Evolutionary conservation across 2,329 filamentous ascomycete species (phyloP).

Genomic region (Aureobasidium lini): DNA sequence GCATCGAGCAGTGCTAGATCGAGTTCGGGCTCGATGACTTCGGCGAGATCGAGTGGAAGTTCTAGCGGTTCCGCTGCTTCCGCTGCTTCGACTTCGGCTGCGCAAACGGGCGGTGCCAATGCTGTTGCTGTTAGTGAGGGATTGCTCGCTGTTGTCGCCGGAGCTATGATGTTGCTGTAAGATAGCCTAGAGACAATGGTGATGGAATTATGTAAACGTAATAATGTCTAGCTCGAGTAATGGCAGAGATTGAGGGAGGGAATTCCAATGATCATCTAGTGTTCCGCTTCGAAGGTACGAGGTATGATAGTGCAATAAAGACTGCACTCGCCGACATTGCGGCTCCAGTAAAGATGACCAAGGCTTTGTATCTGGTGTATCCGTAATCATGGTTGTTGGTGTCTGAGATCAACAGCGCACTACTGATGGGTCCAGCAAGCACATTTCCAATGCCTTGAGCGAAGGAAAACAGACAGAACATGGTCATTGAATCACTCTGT

Average conservation of each 20-base stretch:
- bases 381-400: slow-evolving; percentile 16
- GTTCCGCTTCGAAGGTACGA: not conserved
- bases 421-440: slow-evolving; percentile 22
- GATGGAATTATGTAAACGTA: not conserved
- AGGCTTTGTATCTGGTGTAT: slow-evolving; percentile 14
- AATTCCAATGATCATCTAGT: not conserved
- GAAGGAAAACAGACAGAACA: slow-evolving; percentile 22
- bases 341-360: slow-evolving; percentile 21
- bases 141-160: not conserved
- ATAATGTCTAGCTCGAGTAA: not conserved
- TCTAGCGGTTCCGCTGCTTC: not conserved
- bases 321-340: not conserved
- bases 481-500: slow-evolving; percentile 18
- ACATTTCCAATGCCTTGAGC: slow-evolving; percentile 24
- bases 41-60: no score
- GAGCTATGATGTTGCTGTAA: slow-evolving; percentile 10
- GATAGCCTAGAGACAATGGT: not conserved
- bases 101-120: not conserved
- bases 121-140: not conserved
- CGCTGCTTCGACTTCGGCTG: not conserved
- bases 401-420: slow-evolving; percentile 15
- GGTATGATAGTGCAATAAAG: not conserved
- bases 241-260: not conserved
- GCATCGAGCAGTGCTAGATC: not conserved
- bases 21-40: no score